phyloP scores from a whole-genome alignment of 805 yeast species.

The Sugiyamaella mastotermitis region DNA sequence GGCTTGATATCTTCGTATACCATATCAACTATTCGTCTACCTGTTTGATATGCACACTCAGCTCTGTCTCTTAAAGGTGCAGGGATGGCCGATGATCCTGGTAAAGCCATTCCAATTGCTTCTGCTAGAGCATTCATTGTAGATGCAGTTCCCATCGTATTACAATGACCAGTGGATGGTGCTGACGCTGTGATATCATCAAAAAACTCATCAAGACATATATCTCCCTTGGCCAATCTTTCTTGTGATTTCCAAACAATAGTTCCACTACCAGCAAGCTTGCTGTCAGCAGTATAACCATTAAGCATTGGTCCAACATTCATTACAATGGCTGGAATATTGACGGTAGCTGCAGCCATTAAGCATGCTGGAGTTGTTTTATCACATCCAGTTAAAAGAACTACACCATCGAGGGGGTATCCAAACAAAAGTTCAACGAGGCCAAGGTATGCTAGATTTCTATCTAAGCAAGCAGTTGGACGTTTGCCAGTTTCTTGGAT shows the following conservation, averaged over 20 bases:
- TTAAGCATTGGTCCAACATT: slow-evolving; percentile 41
- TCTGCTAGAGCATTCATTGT: slow-evolving; percentile 95
- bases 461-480: too few relatives aligned
- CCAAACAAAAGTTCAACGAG: too few relatives aligned
- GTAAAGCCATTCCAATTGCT: slow-evolving; percentile 82
- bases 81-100: slow-evolving; percentile 80
- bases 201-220: slow-evolving; percentile 20
- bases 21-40: slow-evolving; percentile 70
- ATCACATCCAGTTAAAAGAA: slow-evolving; percentile 35
- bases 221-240: slow-evolving; percentile 19
- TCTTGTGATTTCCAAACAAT: slow-evolving; percentile 24
- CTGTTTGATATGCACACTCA: slow-evolving; percentile 68
- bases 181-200: slow-evolving; percentile 22
- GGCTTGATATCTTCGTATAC: slow-evolving; percentile 68
- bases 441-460: too few relatives aligned
- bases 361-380: slow-evolving; percentile 50
- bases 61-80: slow-evolving; percentile 72
- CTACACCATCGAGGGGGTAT: too few relatives aligned
- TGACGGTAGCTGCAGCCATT: slow-evolving; percentile 50
- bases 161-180: slow-evolving; percentile 95
- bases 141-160: slow-evolving; percentile 97
- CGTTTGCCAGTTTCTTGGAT: too few relatives aligned
- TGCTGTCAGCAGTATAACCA: slow-evolving; percentile 20
- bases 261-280: slow-evolving; percentile 34
- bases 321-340: slow-evolving; percentile 47